These are phyloP conservation scores for Suillus subalutaceus DNA, from an alignment of 768 basidiomycete species.

Conservation along the genomic window DNA sequence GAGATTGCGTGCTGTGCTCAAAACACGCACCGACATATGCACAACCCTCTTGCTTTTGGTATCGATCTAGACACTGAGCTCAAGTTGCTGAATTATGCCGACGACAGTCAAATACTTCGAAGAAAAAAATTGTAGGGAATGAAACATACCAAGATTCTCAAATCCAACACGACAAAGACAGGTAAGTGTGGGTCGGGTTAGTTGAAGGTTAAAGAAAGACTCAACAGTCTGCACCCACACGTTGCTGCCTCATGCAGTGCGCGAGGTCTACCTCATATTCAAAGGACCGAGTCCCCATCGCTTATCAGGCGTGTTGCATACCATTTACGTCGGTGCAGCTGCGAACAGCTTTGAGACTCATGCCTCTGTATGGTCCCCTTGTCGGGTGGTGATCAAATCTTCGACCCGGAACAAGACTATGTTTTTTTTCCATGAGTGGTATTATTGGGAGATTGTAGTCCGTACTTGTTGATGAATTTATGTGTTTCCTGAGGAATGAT, in stretches of 20 bases:
- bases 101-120: background rate
- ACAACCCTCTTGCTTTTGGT: background rate
- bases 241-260: conserved; percentile 4
- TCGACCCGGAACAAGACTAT: background rate
- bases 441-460: background rate
- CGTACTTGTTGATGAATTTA: background rate
- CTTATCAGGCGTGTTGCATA: background rate
- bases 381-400: background rate
- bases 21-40: background rate
- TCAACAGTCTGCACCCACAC: background rate
- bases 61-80: background rate
- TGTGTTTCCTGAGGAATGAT: background rate
- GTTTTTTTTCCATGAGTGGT: background rate
- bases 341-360: background rate
- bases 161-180: no score
- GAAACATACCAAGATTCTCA: background rate
- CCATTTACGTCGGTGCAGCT: background rate
- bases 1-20: background rate
- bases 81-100: background rate
- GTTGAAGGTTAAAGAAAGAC: background rate
- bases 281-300: background rate
- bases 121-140: background rate
- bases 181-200: no score
- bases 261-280: background rate
- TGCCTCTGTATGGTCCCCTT: background rate